Evolutionary conservation across 192 early-diverging fungal genomes (phyloP).

Genomic region (Rhizoclosmatium globosum): DNA sequence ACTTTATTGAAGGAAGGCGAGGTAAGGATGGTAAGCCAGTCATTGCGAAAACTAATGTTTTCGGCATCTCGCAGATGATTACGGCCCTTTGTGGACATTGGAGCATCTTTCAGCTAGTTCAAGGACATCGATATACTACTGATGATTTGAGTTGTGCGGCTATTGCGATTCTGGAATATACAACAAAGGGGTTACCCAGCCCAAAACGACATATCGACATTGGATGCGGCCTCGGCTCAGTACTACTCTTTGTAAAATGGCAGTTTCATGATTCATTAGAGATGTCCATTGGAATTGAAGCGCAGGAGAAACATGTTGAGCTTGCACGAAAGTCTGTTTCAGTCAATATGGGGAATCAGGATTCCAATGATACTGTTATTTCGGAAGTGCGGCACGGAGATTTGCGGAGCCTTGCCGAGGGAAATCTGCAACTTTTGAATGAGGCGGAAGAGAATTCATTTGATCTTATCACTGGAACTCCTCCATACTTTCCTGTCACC

Average conservation of each 20-base stretch:
- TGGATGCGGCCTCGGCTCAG: constrained; percentile 50
- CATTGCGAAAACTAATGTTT: background rate
- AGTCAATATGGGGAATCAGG: constrained; percentile 33
- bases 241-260: constrained; percentile 45
- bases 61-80: constrained; percentile 35
- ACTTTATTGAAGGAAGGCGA: constrained; percentile 11
- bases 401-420: constrained; percentile 28
- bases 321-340: constrained; percentile 38
- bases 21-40: background rate
- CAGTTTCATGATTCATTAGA: constrained; percentile 32
- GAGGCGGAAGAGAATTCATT: constrained; percentile 8
- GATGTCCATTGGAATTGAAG: constrained; percentile 45
- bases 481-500: constrained; percentile 49
- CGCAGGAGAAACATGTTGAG: constrained; percentile 45
- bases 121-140: constrained; percentile 51
- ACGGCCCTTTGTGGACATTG: constrained; percentile 45
- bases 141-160: constrained; percentile 47
- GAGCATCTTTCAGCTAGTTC: constrained; percentile 48
- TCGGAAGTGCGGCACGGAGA: constrained; percentile 39
- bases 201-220: constrained; percentile 42
- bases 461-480: constrained; percentile 54
- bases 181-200: background rate
- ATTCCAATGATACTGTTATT: background rate
- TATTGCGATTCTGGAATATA: constrained; percentile 37
- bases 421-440: background rate